phyloP scores from a whole-genome alignment of 306 rosid species.

The barrel medic (Medicago truncatula) region MtrunA17r5.0-ANR NC_053049.1:46856501-46857000 shows the following conservation, averaged over 20 bases:
- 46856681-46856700: conserved; percentile 98
- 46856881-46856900: conserved; percentile 16
- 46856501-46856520: conserved; percentile 79
- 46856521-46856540: conserved; percentile 82
- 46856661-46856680: conserved; percentile 95
- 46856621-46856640: conserved; percentile 53
- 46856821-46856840: conserved; percentile 30
- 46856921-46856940: conserved; percentile 73
- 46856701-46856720: conserved; percentile 95
- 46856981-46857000: conserved; percentile 49
- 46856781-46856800: conserved; percentile 25
- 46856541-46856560: conserved; percentile 91
- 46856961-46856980: conserved; percentile 98
- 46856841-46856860: conserved; percentile 19
- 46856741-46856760: conserved; percentile 72
- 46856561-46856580: conserved; percentile 90
- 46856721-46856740: conserved; percentile 97
- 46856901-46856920: conserved; percentile 26
- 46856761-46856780: conserved; percentile 24
- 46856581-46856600: conserved; percentile 36
- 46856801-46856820: conserved; percentile 36
- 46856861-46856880: conserved; percentile 31
- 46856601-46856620: conserved; percentile 40
- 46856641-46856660: conserved; percentile 66
- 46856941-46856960: conserved; percentile 84